Percentiles rank a stretch among this genome's conserved stretches.
These are phyloP conservation scores for Populus tremula DNA, from an alignment of 345 rosid genomes.

Conservation along the genomic window DNA sequence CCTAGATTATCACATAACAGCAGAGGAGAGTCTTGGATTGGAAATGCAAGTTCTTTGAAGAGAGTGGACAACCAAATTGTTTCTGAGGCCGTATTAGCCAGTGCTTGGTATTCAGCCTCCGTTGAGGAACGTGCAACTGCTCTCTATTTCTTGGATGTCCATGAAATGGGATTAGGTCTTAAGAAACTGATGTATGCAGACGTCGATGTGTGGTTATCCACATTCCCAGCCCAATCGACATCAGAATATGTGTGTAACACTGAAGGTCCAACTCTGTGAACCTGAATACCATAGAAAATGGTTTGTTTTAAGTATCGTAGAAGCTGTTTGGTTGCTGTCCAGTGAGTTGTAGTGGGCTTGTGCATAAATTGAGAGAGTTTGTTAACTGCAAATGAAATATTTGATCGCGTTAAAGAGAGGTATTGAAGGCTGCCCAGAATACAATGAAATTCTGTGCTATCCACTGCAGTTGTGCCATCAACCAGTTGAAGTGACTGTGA, in stretches of 20 bases:
- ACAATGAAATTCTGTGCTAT: too few relatives aligned
- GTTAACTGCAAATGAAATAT: too few relatives aligned
- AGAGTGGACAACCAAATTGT: too few relatives aligned
- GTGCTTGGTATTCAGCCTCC: not conserved
- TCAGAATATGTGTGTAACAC: too few relatives aligned
- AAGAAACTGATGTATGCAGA: not conserved
- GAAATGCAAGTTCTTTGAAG: too few relatives aligned
- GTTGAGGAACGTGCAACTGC: not conserved
- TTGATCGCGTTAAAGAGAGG: too few relatives aligned
- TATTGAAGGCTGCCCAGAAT: not conserved
- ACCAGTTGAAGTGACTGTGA: not conserved
- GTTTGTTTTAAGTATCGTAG: not conserved
- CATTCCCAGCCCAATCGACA: not conserved
- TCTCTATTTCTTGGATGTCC: not conserved
- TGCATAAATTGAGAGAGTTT: too few relatives aligned
- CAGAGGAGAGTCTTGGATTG: too few relatives aligned
- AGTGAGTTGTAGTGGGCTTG: too few relatives aligned
- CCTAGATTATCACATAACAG: too few relatives aligned
- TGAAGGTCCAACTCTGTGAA: not conserved
- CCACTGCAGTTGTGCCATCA: not conserved
- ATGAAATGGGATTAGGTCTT: not conserved
- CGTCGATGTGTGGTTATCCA: not conserved
- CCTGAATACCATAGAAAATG: not conserved
- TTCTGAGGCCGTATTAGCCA: not conserved
- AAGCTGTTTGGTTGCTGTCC: not conserved